Evolutionary conservation across 305 asterid genomes (phyloP).

Genomic region (Galium porrigens): DNA sequence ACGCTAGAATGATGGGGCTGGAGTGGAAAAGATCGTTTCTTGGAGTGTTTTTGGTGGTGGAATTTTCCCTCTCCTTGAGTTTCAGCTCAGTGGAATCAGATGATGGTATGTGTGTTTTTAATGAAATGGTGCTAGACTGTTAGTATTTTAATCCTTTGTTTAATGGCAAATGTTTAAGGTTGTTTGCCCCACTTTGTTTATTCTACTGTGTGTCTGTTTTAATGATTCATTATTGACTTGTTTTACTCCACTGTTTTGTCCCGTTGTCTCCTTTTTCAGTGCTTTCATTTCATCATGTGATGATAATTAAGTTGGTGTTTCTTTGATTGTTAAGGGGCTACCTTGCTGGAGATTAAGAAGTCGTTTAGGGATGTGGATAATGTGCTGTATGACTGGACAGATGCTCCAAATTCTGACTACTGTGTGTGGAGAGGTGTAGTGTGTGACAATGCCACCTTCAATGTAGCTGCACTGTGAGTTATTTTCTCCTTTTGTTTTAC

Average conservation of each 20-base stretch:
- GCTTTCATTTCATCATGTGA: constrained; percentile 6
- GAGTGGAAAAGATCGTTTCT: constrained; percentile 4
- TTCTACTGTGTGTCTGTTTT: constrained; percentile 17
- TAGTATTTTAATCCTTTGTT: constrained; percentile 27
- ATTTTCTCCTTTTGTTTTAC: constrained; percentile 4
- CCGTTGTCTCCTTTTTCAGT: constrained; percentile 3
- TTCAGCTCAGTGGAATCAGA: constrained; percentile 41
- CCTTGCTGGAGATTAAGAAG: constrained; percentile 78
- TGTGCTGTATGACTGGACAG: constrained; percentile 90
- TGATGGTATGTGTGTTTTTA: constrained; percentile 46
- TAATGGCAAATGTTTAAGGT: constrained; percentile 21
- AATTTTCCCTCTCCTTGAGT: constrained; percentile 33
- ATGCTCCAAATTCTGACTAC: constrained; percentile 69
- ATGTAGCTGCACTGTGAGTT: constrained; percentile 66
- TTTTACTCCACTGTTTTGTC: constrained; percentile 12
- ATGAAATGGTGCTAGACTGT: neutral
- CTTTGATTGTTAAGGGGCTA: constrained; percentile 30
- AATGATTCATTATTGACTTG: constrained; percentile 18
- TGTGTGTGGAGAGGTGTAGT: constrained; percentile 86
- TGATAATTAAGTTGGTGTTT: neutral
- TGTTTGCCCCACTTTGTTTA: constrained; percentile 18
- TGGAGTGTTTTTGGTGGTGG: constrained; percentile 25
- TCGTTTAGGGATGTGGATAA: constrained; percentile 81
- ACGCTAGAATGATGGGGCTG: neutral
- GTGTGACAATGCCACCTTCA: constrained; percentile 86